These are phyloP conservation scores for Mycena olivaceomarginata DNA, from an alignment of 768 basidiomycete genomes.

Conservation along the genomic window DNA sequence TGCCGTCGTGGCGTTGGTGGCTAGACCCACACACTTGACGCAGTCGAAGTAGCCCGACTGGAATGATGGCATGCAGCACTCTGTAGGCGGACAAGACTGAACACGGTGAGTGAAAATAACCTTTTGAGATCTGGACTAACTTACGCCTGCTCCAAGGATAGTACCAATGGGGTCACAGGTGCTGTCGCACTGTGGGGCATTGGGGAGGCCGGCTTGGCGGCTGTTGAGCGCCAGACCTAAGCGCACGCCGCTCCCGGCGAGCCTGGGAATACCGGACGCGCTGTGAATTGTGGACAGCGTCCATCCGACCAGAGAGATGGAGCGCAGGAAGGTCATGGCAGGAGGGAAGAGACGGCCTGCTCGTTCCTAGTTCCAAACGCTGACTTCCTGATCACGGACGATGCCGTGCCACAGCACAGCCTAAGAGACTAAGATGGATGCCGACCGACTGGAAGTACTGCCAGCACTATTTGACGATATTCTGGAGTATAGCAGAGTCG, in stretches of 20 bases:
- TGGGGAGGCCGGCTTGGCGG: slow-evolving; percentile 47
- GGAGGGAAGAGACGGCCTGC: neutral
- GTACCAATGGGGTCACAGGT: slow-evolving; percentile 54
- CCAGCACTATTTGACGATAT: no score
- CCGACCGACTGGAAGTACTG: neutral
- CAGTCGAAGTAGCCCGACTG: slow-evolving; percentile 64
- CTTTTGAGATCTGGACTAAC: neutral
- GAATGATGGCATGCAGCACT: slow-evolving; percentile 64
- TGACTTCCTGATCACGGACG: slow-evolving; percentile 1
- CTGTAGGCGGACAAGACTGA: slow-evolving; percentile 51
- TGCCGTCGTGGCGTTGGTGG: slow-evolving; percentile 47
- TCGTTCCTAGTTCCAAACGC: slow-evolving; percentile 1
- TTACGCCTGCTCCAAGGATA: slow-evolving; percentile 31
- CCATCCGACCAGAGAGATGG: slow-evolving; percentile 12
- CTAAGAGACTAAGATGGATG: neutral
- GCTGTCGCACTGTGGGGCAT: slow-evolving; percentile 54
- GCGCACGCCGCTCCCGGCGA: neutral
- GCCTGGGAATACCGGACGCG: slow-evolving; percentile 4
- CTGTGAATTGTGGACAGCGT: slow-evolving; percentile 9
- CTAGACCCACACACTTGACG: slow-evolving; percentile 59
- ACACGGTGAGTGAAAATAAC: neutral
- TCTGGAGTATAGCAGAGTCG: no score
- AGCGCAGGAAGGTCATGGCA: slow-evolving; percentile 21
- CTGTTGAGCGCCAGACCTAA: neutral
- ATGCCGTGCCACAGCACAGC: neutral